Base-by-base conservation (phyloP, 768 basidiomycete species). In the Mycena haematopus region DNA sequence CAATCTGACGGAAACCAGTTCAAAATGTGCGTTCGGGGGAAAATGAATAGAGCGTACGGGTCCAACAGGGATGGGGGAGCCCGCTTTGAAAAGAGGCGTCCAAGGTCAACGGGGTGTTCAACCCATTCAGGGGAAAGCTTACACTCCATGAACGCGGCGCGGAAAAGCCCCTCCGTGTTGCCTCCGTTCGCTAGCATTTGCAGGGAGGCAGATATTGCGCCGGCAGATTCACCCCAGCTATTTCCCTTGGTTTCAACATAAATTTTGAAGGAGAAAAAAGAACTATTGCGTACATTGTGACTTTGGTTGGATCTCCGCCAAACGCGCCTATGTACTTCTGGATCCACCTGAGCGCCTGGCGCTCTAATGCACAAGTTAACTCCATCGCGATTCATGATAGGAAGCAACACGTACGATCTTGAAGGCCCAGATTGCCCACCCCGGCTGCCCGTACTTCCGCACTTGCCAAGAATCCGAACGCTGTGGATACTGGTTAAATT, bases 391-490 rank as follows among this genome's bases (percentile, higher is more conserved):
- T 14, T 15, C 29, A 31, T 29, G 29, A 19, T 14, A 17, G 36
- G 36, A n/a, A 44, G 8, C 1, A 35, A 11, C 29, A 75, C 84
- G 71, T 67, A 85, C 85, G 85, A 74, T 90, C 88, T 59, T 82
- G 83, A 24, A 91, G 74, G n/a, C 89, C 89, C 22, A 89, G 76
- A 69, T 90, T 91, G 1, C 83, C 85, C 9, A 84, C 75, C 1
- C 81, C 82, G 3, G 80, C 85, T 5, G 73, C 77, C 51, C 79
- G 81, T 1, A 86, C 79, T 74, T 87, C 84, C 63, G 80, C 75
- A 45, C 84, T 75, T 0, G 80, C 78, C 40, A 86, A 62, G 71
- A 86, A 87, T 3, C 85, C 84, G 53, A 84, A 80, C 6, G 79
- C 84, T 78, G 33, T 22, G 24, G 38, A 33, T 17, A 6, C 3